These are phyloP conservation scores for Lanmaoa pseudosensibilis DNA, from an alignment of 768 basidiomycete genomes.

Conservation along the genomic window DNA sequence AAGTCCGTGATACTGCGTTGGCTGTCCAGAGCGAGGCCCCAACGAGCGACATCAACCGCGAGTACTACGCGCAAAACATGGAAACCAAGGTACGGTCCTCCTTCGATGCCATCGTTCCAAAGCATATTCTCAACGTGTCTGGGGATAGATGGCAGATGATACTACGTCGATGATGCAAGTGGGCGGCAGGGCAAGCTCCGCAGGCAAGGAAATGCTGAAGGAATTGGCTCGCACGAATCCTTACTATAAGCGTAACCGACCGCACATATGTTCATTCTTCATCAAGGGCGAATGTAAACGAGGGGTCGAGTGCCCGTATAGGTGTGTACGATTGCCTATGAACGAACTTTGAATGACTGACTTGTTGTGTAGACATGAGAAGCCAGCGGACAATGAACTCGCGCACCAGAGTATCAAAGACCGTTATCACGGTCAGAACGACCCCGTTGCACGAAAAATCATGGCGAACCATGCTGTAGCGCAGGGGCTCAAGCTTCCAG, in stretches of 20 bases:
- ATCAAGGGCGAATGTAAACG: slow-evolving; percentile 93
- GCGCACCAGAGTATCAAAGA: slow-evolving; percentile 94
- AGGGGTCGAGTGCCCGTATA: slow-evolving; percentile 89
- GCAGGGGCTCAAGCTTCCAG: slow-evolving; percentile 86
- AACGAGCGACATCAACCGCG: slow-evolving; percentile 94
- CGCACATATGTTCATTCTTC: slow-evolving; percentile 94
- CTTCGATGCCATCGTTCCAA: not conserved
- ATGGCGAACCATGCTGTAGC: slow-evolving; percentile 73
- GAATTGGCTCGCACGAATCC: slow-evolving; percentile 93
- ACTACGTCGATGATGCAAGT: slow-evolving; percentile 59
- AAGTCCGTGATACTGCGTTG: slow-evolving; percentile 95
- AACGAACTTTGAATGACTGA: not conserved
- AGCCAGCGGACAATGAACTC: slow-evolving; percentile 77
- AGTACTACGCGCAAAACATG: slow-evolving; percentile 93
- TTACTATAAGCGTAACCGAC: slow-evolving; percentile 94
- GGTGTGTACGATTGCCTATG: slow-evolving; percentile 39
- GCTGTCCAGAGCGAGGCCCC: slow-evolving; percentile 85
- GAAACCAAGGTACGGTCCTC: slow-evolving; percentile 60
- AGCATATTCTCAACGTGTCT: not conserved
- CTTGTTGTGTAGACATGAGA: slow-evolving; percentile 67
- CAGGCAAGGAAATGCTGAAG: slow-evolving; percentile 97
- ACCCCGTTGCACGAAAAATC: slow-evolving; percentile 94
- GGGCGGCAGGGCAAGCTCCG: slow-evolving; percentile 62
- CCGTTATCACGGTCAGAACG: slow-evolving; percentile 88
- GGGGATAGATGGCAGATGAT: slow-evolving; percentile 60